Evolutionary conservation across 2,329 filamentous ascomycete genomes (phyloP), one percentile per base, ranked within the genome.

Genomic region (Hymenoscyphus fraxineus): DNA sequence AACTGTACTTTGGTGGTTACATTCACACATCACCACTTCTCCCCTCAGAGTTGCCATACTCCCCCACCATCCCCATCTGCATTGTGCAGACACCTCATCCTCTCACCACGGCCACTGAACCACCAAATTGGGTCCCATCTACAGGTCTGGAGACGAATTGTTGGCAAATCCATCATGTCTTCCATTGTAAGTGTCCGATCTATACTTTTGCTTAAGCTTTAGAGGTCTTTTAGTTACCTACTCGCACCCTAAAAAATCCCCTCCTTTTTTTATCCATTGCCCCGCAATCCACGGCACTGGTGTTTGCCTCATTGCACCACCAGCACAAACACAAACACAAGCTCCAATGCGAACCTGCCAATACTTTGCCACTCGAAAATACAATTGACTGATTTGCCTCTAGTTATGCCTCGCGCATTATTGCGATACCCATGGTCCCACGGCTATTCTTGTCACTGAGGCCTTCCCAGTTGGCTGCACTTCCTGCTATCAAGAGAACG

Each of bases 331-430:
- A 62, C n/a, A 35, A 64, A 47, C 35, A 63, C 63, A 56, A 41
- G 60, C 47, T 44, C 59, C 60, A 54, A 62, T 62, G 41, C 62
- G 59, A 57, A 60, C 38, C 40, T 47, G 31, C 35, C 16, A 39
- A 16, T 31, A 19, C 38, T 22, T 31, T 31, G 10, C 35, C 6
- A 6, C 38, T 59, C 10, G 9, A 16, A 41, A 27, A 44, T 16
- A 41, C 31, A 10, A 38, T 5, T 35, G 66, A 64, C 69, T 73
- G 57, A 72, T 63, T 54, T 63, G 55, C 62, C 58, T 61, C 59
- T 83, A 89, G 87, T 78, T 89, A 74, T 88, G 86, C 75, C 81
- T 90, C 71, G 87, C 87, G 72, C 87, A 89, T 75, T 89, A 89
- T 74, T 90, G 87, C 80, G 87, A 90, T 75, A 81, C 85, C 67